Percentiles rank a stretch among this genome's conserved stretches.
These are phyloP conservation scores for Mycena leptocephala DNA, from an alignment of 768 basidiomycete species.

Conservation along the genomic window DNA sequence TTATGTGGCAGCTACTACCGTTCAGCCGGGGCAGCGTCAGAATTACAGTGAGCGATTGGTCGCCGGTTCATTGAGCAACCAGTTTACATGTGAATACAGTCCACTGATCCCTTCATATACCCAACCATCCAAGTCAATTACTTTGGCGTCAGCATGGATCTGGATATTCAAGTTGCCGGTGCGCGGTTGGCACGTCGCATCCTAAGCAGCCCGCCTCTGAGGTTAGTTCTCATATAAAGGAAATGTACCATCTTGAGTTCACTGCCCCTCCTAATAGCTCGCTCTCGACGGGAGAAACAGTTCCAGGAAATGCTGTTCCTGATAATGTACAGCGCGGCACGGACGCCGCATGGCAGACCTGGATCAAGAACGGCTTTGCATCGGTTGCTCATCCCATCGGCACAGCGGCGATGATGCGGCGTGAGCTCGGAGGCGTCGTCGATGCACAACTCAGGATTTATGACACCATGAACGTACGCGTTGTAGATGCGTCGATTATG, in stretches of 20 bases:
- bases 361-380: conserved; percentile 59
- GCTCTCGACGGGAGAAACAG: conserved; percentile 41
- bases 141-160: conserved; percentile 64
- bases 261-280: background rate
- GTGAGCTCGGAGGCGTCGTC: conserved; percentile 60
- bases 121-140: conserved; percentile 59
- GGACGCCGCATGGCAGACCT: conserved; percentile 60
- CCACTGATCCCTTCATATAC: too few relatives aligned
- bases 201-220: conserved; percentile 58
- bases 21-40: conserved; percentile 62
- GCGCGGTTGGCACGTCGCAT: conserved; percentile 60
- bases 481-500: conserved; percentile 66
- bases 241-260: background rate
- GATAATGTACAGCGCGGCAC: conserved; percentile 59
- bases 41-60: conserved; percentile 49
- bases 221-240: conserved; percentile 52
- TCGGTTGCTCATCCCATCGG: conserved; percentile 67
- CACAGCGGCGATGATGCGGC: conserved; percentile 58
- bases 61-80: conserved; percentile 57
- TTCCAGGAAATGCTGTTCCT: conserved; percentile 59
- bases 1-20: conserved; percentile 69
- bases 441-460: conserved; percentile 61
- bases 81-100: too few relatives aligned
- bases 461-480: conserved; percentile 64
- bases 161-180: conserved; percentile 66